phyloP scores from a whole-genome alignment of 192 early-diverging fungal species.

The Lunasporangiospora selenospora region DNA sequence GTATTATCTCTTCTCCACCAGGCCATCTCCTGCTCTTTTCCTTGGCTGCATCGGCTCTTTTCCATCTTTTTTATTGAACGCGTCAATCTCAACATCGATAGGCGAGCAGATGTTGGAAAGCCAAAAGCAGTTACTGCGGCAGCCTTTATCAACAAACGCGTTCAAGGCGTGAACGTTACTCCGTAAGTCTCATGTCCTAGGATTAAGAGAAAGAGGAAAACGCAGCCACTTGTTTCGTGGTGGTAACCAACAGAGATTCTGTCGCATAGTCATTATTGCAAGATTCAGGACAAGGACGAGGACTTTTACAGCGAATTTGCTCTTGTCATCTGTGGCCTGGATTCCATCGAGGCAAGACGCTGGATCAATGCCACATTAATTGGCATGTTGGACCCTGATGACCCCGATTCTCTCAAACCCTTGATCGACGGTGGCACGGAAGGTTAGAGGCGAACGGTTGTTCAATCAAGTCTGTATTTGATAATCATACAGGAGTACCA shows the following conservation, averaged over 20 bases:
- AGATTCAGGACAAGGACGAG: conserved; percentile 96
- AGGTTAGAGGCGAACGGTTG: no score
- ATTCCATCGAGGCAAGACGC: conserved; percentile 93
- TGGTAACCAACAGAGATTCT: not conserved
- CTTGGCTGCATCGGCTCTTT: not conserved
- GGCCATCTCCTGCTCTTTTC: not conserved
- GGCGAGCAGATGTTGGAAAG: conserved; percentile 72
- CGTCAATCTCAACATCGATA: no score
- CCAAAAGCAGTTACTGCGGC: conserved; percentile 83
- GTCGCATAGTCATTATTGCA: conserved; percentile 70
- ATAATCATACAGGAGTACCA: not conserved
- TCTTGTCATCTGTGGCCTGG: conserved; percentile 92
- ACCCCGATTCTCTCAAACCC: conserved; percentile 79
- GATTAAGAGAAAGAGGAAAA: no score
- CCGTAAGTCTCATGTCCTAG: conserved; percentile 70
- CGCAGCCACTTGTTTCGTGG: no score
- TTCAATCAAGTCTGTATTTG: no score
- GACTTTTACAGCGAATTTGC: conserved; percentile 92
- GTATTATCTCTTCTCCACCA: no score
- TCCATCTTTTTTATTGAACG: not conserved
- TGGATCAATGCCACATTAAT: conserved; percentile 97
- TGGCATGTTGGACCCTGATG: conserved; percentile 75
- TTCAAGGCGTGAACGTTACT: conserved; percentile 72
- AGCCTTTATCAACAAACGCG: conserved; percentile 74
- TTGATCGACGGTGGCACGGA: conserved; percentile 97